A percentile compares a stretch with the other conserved stretches of the same genome.
phyloP scores from a whole-genome alignment of 1,284 basidiomycete species.

The Phlebopus sp. region DNA sequence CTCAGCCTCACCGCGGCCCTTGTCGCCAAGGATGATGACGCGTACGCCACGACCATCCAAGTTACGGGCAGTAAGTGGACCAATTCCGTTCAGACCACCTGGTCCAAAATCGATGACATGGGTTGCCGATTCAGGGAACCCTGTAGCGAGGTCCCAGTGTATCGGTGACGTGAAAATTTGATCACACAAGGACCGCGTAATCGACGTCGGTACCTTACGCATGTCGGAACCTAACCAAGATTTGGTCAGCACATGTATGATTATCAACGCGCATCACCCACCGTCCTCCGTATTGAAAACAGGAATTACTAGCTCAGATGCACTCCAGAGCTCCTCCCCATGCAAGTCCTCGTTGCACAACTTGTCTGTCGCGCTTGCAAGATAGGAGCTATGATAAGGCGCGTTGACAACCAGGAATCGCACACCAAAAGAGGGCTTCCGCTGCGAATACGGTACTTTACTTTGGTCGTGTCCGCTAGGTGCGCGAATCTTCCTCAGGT shows the following conservation, averaged over 20 bases:
- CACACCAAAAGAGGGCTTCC: constrained; percentile 91
- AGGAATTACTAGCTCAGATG: constrained; percentile 73
- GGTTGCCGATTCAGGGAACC: constrained; percentile 87
- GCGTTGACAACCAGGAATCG: constrained; percentile 94
- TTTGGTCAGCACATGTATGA: constrained; percentile 16
- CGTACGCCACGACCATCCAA: constrained; percentile 92
- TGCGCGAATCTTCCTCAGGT: constrained; percentile 87
- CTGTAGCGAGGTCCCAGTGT: constrained; percentile 88
- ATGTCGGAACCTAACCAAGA: constrained; percentile 72
- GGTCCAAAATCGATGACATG: constrained; percentile 97
- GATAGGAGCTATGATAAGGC: constrained; percentile 92
- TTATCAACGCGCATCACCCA: constrained; percentile 36
- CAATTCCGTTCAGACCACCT: constrained; percentile 91
- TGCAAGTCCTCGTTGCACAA: constrained; percentile 73
- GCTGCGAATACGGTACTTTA: constrained; percentile 91
- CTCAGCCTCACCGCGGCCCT: constrained; percentile 83
- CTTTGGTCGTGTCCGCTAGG: constrained; percentile 88
- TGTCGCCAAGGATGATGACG: constrained; percentile 83
- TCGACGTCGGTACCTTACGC: constrained; percentile 58
- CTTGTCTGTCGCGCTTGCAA: constrained; percentile 75
- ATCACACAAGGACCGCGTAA: constrained; percentile 83
- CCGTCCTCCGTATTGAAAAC: constrained; percentile 94
- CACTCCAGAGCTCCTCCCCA: constrained; percentile 80
- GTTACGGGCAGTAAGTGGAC: constrained; percentile 86
- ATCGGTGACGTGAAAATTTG: constrained; percentile 93